A percentile compares a stretch with the other conserved stretches of the same genome.
phyloP scores from a whole-genome alignment of 257 asterid genomes.

The Salvia miltiorrhiza region DNA sequence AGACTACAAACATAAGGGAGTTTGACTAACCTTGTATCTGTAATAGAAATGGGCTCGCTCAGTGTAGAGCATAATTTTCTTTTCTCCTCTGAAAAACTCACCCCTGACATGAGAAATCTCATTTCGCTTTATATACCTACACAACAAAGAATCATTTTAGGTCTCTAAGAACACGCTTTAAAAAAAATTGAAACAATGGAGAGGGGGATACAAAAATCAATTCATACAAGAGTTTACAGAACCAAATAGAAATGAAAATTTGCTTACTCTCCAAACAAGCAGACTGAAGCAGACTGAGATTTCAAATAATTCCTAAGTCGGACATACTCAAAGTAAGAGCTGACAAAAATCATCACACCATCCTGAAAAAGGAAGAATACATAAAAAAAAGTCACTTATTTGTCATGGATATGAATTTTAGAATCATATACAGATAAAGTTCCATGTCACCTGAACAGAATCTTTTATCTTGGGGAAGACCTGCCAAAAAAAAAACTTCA shows the following conservation, averaged over 20 bases:
- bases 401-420: constrained; percentile 3
- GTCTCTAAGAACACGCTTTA: background rate
- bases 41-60: constrained; percentile 98
- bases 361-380: constrained; percentile 42
- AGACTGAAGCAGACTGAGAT: constrained; percentile 78
- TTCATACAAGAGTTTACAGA: constrained; percentile 1
- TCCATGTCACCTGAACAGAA: constrained; percentile 64
- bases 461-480: constrained; percentile 86
- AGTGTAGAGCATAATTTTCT: constrained; percentile 83
- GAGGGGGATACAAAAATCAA: background rate
- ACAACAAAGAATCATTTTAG: constrained; percentile 7
- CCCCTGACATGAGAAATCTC: constrained; percentile 89
- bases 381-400: background rate
- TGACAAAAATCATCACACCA: constrained; percentile 78
- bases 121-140: constrained; percentile 71
- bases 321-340: constrained; percentile 91
- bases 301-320: constrained; percentile 77
- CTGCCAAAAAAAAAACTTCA: constrained; percentile 41
- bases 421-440: constrained; percentile 4
- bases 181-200: background rate
- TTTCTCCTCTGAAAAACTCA: constrained; percentile 74
- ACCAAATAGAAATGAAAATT: background rate
- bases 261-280: constrained; percentile 93
- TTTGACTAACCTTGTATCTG: constrained; percentile 76
- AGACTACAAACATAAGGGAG: background rate